Evolutionary conservation across 2,329 filamentous ascomycete genomes (phyloP), one percentile per base, ranked within the genome.

Genomic region (Pseudocercospora crystallina): DNA sequence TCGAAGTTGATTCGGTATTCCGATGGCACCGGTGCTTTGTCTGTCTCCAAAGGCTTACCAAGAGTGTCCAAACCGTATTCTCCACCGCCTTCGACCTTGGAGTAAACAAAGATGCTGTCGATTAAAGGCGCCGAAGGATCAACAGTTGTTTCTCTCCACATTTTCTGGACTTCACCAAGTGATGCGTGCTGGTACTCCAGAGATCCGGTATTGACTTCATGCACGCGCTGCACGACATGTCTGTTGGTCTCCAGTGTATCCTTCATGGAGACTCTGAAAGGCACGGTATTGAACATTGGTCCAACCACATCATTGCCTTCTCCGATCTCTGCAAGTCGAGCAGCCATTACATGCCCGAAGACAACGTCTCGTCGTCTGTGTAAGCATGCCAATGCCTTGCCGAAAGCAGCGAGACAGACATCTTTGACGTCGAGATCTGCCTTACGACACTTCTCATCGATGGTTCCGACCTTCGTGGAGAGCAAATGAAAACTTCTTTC

Each of bases 311-410:
- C 48, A 14, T 48, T 44, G 14, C 41, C 51, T 10, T 50, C 47
- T 12, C 30, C 40, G 10, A 34, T 30, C 12, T 43, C 38, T 13
- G 49, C 36, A 17, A 46, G 36, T 12, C 54, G 43, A 41, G 51
- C 54, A 20, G 48, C 54, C 30, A 57, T 43, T 40, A 57, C 54
- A 14, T 57, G 54, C 13, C 54, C 51, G 33, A 57, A 57, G 26
- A 54, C 54, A 10, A 54, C 54, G 41, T 57, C 54, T 10, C 43
- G 42, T 5, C 47, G 43, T 10, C 51, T 41, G 15, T 54, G 41
- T 2, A 49, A 10, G 20, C 46, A 49, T 8, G 50, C 41, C 29
- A 56, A 12, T 7, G 47, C 50, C 48, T 56, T 56, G 12, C 50
- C 47, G 17, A 50, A 56, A 2, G 50, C 53, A 11, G 47, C 42